Base-by-base conservation (phyloP, 305 asterid species). In the Fraxinus sp. region DNA sequence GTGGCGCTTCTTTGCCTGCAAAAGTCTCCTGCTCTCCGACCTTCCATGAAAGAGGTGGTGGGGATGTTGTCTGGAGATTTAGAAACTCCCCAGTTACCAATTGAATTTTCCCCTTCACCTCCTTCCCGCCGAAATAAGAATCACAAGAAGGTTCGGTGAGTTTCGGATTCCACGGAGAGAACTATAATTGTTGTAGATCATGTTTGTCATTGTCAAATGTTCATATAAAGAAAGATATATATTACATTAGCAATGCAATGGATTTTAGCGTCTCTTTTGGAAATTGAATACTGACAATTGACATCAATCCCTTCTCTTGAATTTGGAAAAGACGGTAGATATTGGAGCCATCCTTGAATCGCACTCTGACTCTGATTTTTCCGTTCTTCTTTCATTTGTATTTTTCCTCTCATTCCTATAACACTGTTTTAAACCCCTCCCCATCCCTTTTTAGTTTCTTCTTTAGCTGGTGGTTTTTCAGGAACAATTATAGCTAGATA, bases 1-100 rank as follows among this genome's bases (percentile, higher is more conserved):
- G 97, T 96, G 86, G 99, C 98, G 1, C 81, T 94, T 85, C 97
- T 89, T 57, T 96, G 99, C 89, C 85, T 96, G 86, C 99, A 94
- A 87, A 96, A 95, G 82, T 91, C 93, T 8, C 98, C 98, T 22
- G 79, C 92, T 1, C 83, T 90, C 5, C 88, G 99, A 75, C 98
- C 99, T 59, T 91, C 98, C 2, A 96, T 95, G 99, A 93, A 89
- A 70, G 97, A 94, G 83, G 97, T 96, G 33, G 99, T 90, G 35
- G 93, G 92, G 80, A 90, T 92, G 87, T 88, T 96, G 78, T 84
- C 89, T 2, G 98, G 98, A 57, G 97, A 94, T 26, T 59, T 92
- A 77, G 94, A 81, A 8, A 80, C 91, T 59, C 98, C 97, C 0
- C 87, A 87, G 90, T 87, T 96, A 5, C 99, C 99, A 0, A 88